Evolutionary conservation across 352 stramenopile species (phyloP), one percentile per base, ranked within the genome.

Genomic region (Achlya hypogyna): DNA sequence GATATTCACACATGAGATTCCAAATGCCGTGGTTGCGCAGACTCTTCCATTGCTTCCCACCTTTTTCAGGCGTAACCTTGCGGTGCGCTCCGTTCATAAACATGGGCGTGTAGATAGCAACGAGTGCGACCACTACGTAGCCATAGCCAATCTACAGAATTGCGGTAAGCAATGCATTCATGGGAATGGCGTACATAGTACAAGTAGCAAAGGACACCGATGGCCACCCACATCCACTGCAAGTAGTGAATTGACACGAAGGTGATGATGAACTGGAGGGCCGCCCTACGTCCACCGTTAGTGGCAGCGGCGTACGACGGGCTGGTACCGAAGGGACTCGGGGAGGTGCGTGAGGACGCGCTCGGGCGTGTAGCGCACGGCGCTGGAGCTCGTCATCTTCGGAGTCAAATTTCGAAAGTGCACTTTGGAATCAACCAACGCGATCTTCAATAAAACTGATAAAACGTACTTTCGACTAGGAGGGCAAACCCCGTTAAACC

Each of bases 191-290:
- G 10, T 59, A 83, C 78, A 29, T 69, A 58, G 72, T 86, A 78
- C 29, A 91, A 71, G 42, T 82, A 88, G 71, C 86, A 87, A 67
- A 88, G 82, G 35, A 88, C 62, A 51, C 73, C 71, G 28, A 78
- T 27, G 40, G 82, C 78, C 0, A 77, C 75, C n/a, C 78, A 54
- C 22, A 71, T 63, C 78, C 79, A 91, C 28, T 87, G 54, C 66
- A 88, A 88, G 78, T 91, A 91, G 71, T 91, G 82, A 74, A 89
- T 84, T 60, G 72, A 77, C 38, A 85, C 69, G 66, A 89, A 86
- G 70, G 73, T 74, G 63, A 87, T 42, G 20, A 43, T n/a, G 23
- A 59, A 23, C 32, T 67, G 38, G 20, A 67, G 22, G 12, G 42
- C 16, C 2, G 34, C 31, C 12, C 60, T 67, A 63, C 54, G 51